phyloP scores from a whole-genome alignment of 768 basidiomycete genomes.

The Brasilioporus rufonigricans region DNA sequence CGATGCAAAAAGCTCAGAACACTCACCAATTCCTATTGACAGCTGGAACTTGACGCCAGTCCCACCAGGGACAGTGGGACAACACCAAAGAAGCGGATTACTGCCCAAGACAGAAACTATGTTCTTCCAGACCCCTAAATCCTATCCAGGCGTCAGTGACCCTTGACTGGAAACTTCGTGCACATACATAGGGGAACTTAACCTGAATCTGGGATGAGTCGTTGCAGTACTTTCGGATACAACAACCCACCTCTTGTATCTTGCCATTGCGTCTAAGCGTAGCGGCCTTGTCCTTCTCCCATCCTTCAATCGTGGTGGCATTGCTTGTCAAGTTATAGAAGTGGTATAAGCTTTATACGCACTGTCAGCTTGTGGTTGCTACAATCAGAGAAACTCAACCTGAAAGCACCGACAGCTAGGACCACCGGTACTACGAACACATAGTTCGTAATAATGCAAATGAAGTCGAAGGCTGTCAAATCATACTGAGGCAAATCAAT shows the following conservation, averaged over 20 bases:
- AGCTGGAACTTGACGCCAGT: constrained; percentile 78
- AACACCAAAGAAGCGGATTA: constrained; percentile 81
- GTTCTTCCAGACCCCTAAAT: constrained; percentile 75
- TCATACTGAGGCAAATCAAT: constrained; percentile 51
- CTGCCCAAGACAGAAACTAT: constrained; percentile 73
- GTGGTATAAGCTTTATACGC: constrained; percentile 69
- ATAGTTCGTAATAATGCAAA: constrained; percentile 88
- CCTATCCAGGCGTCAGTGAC: constrained; percentile 42
- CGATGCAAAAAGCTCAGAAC: constrained; percentile 41
- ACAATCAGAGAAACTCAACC: constrained; percentile 40
- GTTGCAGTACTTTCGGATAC: neutral
- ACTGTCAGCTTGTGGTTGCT: constrained; percentile 15
- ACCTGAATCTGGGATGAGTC: constrained; percentile 42
- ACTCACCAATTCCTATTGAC: constrained; percentile 73
- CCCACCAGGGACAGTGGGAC: constrained; percentile 65
- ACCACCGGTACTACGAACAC: constrained; percentile 83
- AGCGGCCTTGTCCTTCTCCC: constrained; percentile 96
- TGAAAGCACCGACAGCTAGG: constrained; percentile 86
- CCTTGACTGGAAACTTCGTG: neutral
- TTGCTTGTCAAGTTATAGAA: constrained; percentile 75
- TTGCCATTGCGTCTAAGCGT: constrained; percentile 82
- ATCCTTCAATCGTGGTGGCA: constrained; percentile 93
- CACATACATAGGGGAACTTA: constrained; percentile 88
- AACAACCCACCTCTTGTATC: constrained; percentile 62
- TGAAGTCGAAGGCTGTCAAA: constrained; percentile 63